Evolutionary conservation across 371 early-diverging fungal species (phyloP).

Genomic region (Funneliformis caledonium): DNA sequence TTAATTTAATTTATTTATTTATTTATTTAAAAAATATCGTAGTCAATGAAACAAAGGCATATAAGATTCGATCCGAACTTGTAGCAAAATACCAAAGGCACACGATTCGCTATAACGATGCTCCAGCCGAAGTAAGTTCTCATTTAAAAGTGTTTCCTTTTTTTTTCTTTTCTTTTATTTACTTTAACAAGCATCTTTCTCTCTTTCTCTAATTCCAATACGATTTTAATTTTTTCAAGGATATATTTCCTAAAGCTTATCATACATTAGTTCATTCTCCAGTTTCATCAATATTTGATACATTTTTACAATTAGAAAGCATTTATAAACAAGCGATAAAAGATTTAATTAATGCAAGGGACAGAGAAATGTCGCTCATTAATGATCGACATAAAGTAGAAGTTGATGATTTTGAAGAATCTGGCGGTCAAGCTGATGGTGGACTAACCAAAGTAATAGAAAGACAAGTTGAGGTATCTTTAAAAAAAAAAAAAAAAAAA

Average conservation of each 20-base stretch:
- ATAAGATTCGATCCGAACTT: slow-evolving; percentile 43
- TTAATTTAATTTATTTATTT: not conserved
- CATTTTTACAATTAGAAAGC: slow-evolving; percentile 69
- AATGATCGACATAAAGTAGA: slow-evolving; percentile 47
- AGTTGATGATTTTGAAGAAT: slow-evolving; percentile 24
- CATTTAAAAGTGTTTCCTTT: no score
- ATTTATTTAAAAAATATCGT: not conserved
- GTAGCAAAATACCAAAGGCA: slow-evolving; percentile 52
- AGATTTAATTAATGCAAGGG: slow-evolving; percentile 51
- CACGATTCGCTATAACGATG: slow-evolving; percentile 54
- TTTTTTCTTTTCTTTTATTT: no score
- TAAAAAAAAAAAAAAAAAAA: no score
- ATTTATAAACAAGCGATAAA: slow-evolving; percentile 66
- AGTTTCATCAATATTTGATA: slow-evolving; percentile 65
- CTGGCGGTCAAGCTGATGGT: slow-evolving; percentile 40
- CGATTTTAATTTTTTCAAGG: slow-evolving; percentile 45
- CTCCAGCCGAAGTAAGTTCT: slow-evolving; percentile 53
- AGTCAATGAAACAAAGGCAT: slow-evolving; percentile 17
- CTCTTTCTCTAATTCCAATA: not conserved
- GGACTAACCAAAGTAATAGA: slow-evolving; percentile 56
- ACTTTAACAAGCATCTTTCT: not conserved
- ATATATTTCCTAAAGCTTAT: slow-evolving; percentile 74
- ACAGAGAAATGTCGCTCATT: slow-evolving; percentile 49
- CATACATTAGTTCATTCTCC: slow-evolving; percentile 70
- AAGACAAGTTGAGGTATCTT: slow-evolving; percentile 56